Evolutionary conservation across 805 yeast genomes (phyloP), one percentile per base, ranked within the genome.

Genomic region (Groenewaldozyma salmanticensis): DNA sequence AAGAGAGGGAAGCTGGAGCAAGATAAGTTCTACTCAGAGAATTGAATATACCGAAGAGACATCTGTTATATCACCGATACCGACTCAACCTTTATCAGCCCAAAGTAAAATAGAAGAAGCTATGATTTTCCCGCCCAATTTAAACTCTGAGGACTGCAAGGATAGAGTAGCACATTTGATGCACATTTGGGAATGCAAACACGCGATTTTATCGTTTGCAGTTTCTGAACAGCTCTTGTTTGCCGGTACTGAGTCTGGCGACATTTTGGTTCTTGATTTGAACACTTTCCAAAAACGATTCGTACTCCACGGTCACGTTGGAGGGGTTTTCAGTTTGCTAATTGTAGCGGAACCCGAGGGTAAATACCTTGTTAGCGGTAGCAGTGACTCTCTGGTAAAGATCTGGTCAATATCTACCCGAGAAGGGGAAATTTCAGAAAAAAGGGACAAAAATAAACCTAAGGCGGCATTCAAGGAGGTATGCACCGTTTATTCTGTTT

Each of bases 161-260:
- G n/a, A n/a, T n/a, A 4, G 29, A 42, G 9, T 49, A 6, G 29
- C 52, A 6, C 43, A 31, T 9, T 53, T 74, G 27, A 59, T 79
- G 2, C 96, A 90, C 58, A 68, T 73, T 52, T 90, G 97, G 97
- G 70, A 74, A 21, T 78, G 77, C 47, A 62, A 71, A 1, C 77
- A 75, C 50, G 79, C 94, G 1, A 79, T 88, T 15, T 70, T 92
- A 5, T 80, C 94, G 3, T 53, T 67, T 18, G 67, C 65, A 3
- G 44, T 51, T 20, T 48, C 47, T 22, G 58, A 48, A 21, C 31
- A 45, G 33, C 49, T 42, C 35, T 41, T 90, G 3, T 82, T 84
- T 56, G 92, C 95, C 42, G 98, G 98, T 6, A 86, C 96, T 1
- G 95, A 88, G 49, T 84, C 83, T 52, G 83, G 92, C 7, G 74